These are phyloP conservation scores for Dalechampia spathulata DNA, from an alignment of 441 rosid genomes.

Conservation along the genomic window DNA sequence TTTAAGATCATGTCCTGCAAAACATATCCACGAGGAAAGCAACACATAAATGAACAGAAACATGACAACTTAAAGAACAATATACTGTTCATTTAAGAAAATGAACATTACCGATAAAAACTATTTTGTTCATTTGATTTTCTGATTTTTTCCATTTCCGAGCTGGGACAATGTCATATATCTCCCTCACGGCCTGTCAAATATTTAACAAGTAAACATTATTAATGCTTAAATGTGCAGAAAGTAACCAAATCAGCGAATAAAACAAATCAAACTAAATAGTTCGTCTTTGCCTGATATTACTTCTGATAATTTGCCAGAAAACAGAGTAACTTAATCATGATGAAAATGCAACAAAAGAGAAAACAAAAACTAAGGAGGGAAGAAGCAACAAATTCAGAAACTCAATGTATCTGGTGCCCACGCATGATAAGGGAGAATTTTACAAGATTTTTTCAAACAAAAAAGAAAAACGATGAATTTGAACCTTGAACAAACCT, in stretches of 20 bases:
- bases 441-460: no score
- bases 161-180: conserved; percentile 80
- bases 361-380: no score
- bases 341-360: no score
- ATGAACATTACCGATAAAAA: conserved; percentile 67
- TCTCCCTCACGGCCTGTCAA: conserved; percentile 86
- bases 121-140: conserved; percentile 52
- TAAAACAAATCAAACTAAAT: neutral
- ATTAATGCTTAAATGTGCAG: neutral
- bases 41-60: neutral
- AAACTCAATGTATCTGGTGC: no score
- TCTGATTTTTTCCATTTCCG: conserved; percentile 74
- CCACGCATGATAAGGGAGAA: no score
- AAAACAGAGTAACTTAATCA: no score
- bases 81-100: no score
- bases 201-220: conserved; percentile 11
- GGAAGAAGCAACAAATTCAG: no score
- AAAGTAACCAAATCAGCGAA: neutral
- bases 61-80: no score
- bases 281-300: no score
- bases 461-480: no score
- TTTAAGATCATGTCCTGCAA: conserved; percentile 29
- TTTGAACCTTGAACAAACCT: conserved; percentile 34
- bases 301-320: no score
- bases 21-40: neutral